Evolutionary conservation across 176 grass and related monocot genomes (phyloP).

Genomic region (Aegilops speltoides): DNA sequence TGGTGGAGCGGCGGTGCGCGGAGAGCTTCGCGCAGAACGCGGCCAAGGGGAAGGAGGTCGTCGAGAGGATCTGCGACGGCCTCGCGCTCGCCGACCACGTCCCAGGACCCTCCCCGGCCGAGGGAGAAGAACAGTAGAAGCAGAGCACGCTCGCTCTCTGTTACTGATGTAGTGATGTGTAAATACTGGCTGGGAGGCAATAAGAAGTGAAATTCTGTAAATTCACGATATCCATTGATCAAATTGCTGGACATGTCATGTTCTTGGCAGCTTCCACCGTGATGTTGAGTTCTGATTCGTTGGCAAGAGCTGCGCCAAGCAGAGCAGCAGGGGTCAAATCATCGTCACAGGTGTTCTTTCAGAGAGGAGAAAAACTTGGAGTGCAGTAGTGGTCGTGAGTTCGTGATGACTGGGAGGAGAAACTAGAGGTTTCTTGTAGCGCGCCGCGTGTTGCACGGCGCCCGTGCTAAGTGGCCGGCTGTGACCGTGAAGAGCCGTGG

Average conservation of each 20-base stretch:
- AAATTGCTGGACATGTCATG: too few species aligned
- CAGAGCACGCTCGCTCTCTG: background rate
- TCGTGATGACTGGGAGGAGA: too few species aligned
- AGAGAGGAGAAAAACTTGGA: too few species aligned
- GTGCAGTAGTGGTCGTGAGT: too few species aligned
- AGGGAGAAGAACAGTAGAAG: background rate
- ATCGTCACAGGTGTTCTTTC: too few species aligned
- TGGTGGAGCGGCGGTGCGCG: conserved; percentile 66
- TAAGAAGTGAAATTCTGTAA: background rate
- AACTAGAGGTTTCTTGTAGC: background rate
- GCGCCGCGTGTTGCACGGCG: background rate
- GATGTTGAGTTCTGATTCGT: too few species aligned
- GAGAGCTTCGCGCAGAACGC: conserved; percentile 64
- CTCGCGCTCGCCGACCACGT: conserved; percentile 27
- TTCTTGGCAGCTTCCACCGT: too few species aligned
- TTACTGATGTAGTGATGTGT: background rate
- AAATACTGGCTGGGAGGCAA: background rate
- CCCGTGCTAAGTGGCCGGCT: background rate
- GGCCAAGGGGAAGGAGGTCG: conserved; percentile 48
- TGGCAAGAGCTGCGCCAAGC: too few species aligned
- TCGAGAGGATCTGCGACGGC: conserved; percentile 63
- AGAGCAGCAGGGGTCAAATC: too few species aligned
- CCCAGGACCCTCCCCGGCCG: background rate
- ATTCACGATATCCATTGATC: background rate
- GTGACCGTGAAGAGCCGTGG: background rate